These are phyloP conservation scores for Phytophthora litchii DNA, from an alignment of 352 stramenopile species.

Conservation along the genomic window DNA sequence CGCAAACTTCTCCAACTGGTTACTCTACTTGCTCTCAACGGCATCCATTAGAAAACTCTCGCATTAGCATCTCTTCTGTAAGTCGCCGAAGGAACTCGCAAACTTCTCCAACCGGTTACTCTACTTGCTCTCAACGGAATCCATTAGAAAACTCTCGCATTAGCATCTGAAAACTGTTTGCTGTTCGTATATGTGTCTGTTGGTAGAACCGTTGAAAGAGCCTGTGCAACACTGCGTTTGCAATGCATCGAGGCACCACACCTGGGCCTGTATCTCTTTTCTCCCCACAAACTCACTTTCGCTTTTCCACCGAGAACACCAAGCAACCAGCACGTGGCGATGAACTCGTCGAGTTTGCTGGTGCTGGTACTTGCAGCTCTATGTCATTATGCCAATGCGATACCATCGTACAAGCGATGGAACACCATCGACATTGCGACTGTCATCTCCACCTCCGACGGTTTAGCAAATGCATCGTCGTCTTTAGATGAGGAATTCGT, in stretches of 20 bases:
- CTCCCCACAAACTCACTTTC: constrained; percentile 20
- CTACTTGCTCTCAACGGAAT: neutral
- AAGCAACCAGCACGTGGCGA: neutral
- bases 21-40: neutral
- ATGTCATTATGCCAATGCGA: neutral
- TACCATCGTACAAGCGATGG: constrained; percentile 2
- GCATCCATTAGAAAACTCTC: too few species aligned
- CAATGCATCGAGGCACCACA: constrained; percentile 29
- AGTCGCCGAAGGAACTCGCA: neutral
- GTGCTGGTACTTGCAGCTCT: constrained; percentile 6
- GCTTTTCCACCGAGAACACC: constrained; percentile 8
- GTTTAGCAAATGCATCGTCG: constrained; percentile 4
- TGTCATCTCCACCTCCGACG: constrained; percentile 7
- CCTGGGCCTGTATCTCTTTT: constrained; percentile 16
- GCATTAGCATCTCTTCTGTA: neutral
- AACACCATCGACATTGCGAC: constrained; percentile 24
- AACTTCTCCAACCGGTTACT: constrained; percentile 1
- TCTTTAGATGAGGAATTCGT: constrained; percentile 5
- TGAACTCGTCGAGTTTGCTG: constrained; percentile 15
- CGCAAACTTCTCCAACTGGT: neutral
- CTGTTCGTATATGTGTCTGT: constrained; percentile 17
- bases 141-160: too few species aligned
- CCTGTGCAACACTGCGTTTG: constrained; percentile 15
- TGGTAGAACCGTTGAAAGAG: constrained; percentile 22
- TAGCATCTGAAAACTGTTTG: constrained; percentile 3